phyloP scores from a whole-genome alignment of 305 asterid genomes.

The Fraxinus ornus region DNA sequence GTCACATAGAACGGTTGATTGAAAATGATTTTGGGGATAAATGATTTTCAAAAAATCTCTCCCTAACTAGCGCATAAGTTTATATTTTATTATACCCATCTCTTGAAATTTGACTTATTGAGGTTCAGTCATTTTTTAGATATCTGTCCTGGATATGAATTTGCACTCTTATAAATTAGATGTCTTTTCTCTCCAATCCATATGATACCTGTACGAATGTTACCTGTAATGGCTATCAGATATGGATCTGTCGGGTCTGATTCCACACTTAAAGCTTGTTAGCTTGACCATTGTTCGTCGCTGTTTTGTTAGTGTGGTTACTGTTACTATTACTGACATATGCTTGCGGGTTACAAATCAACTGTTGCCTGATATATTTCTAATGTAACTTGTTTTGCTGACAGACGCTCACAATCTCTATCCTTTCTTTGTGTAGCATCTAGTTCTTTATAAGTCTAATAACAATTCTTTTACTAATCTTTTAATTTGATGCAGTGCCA shows the following conservation, averaged over 20 bases:
- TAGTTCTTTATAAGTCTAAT: background rate
- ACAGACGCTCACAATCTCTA: background rate
- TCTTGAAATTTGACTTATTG: background rate
- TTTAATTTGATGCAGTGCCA: slow-evolving; percentile 36
- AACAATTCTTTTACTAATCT: background rate
- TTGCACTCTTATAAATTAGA: background rate
- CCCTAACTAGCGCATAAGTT: too few species aligned
- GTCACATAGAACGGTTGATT: background rate
- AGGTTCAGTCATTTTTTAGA: background rate
- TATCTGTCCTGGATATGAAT: too few species aligned
- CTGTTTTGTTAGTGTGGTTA: background rate
- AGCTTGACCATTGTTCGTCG: background rate
- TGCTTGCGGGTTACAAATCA: background rate
- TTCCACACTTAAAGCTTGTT: background rate
- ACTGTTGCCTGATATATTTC: background rate
- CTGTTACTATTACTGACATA: background rate
- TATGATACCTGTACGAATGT: background rate
- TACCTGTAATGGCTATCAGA: background rate
- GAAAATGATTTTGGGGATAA: too few species aligned
- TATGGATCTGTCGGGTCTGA: background rate
- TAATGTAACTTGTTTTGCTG: background rate
- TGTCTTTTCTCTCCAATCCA: background rate
- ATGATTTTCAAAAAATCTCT: too few species aligned
- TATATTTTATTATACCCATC: background rate
- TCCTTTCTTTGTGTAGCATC: background rate